Evolutionary conservation across 1,284 basidiomycete genomes (phyloP), one percentile per base, ranked within the genome.

Genomic region (Gomphus bonarii): DNA sequence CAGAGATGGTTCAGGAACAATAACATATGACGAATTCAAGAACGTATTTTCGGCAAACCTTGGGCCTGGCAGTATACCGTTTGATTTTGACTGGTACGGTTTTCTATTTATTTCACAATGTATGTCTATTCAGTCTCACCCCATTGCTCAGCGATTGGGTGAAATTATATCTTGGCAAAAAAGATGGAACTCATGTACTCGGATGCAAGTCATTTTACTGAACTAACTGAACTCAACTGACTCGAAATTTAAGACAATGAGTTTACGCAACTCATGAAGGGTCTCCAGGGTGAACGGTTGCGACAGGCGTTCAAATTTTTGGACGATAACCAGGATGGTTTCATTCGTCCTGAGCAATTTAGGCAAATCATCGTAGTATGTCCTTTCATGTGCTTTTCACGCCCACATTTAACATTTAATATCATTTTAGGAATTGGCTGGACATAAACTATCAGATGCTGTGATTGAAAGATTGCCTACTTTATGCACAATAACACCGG

Each of bases 231-330:
- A 16, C 38, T 43, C 14, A 28, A 14, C n/a, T 43, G 28, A 53
- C 51, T 35, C 43, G 1, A 28, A 12, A 57, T 44, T 16, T 40
- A 62, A 93, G 90, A 93, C 73, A 87, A 88, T 68, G 93, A 97
- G 72, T 97, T 97, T 72, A 95, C 92, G 36, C 91, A 92, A 73
- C 74, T 97, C 61, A 95, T 97, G 91, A 97, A 95, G 72, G 94
- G 92, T 47, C 79, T 97, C 60, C 94, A 95, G 74, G 94, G 93
- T 65, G 94, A 97, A 72, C 85, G 94, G 50, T 77, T 97, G 59
- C 85, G 94, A 62, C 94, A 97, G 73, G 88, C 92, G 33, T 97
- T 97, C 78, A 88, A 84, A 72, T 82, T 84, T 72, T 78, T 97
- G 66, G 94, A 97, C 71, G 75, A 79, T 60, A 87, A 95, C 66